Conservation (phyloP, 2,329 filamentous ascomycete species). For the Hymenoscyphus fraxineus region DNA sequence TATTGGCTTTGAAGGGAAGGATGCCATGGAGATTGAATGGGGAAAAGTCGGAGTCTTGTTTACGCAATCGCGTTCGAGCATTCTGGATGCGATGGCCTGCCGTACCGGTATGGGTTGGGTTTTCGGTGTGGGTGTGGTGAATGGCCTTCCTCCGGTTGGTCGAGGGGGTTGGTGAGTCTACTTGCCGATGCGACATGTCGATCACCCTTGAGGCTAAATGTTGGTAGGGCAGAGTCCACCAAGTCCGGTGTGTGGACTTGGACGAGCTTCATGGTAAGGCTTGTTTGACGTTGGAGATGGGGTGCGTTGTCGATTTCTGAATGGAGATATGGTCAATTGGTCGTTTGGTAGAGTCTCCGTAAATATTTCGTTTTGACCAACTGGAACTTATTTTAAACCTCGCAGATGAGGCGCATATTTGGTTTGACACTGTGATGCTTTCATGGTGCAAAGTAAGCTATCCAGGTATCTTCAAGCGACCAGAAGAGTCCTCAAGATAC, state of each 20-base stretch:
- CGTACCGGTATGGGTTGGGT: background rate
- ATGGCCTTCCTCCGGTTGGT: background rate
- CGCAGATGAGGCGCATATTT: background rate
- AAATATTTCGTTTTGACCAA: background rate
- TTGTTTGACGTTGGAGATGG: background rate
- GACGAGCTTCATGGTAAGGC: background rate
- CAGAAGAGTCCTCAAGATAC: background rate
- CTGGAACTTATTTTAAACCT: background rate
- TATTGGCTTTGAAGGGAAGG: background rate
- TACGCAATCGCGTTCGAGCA: background rate
- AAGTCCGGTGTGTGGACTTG: background rate
- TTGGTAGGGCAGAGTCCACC: background rate
- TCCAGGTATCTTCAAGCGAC: background rate
- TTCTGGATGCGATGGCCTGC: background rate
- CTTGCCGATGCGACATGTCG: background rate
- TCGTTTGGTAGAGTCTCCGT: background rate
- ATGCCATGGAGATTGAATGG: background rate
- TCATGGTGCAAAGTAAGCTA: background rate
- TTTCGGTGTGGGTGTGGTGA: background rate
- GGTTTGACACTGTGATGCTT: background rate
- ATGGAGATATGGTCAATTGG: background rate
- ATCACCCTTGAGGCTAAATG: background rate
- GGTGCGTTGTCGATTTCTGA: background rate
- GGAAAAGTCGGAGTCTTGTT: background rate
- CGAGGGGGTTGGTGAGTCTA: background rate